Evolutionary conservation across 2,329 filamentous ascomycete species (phyloP), one percentile per base, ranked within the genome.

Genomic region (Talaromyces islandicus): DNA sequence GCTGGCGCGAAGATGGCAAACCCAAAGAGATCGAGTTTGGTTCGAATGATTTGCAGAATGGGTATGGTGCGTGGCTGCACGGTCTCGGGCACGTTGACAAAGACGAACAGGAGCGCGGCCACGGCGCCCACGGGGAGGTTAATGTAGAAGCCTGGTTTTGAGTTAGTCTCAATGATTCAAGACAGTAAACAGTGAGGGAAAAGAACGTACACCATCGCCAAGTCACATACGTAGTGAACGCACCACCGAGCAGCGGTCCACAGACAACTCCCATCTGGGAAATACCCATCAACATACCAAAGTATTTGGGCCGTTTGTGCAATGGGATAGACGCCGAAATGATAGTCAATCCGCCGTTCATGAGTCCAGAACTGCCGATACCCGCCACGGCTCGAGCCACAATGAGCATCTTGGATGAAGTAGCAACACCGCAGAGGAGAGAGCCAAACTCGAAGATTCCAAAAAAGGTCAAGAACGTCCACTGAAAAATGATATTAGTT

Each of bases 191-290:
- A n/a, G n/a, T n/a, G 50, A 19, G 27, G 7, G 14, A 24, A 35
- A 14, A 35, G 12, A 30, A 57, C 58, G 24, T 57, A 59, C 72
- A 81, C 78, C 78, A 80, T 7, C 80, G 67, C 79, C 80, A 81
- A 17, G 74, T 60, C 9, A 63, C 62, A 21, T 60, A 65, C 55
- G 75, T 73, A 6, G 77, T 78, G 61, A 79, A 78, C 3, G 74
- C 77, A 60, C 77, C 77, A 11, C 80, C 80, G 62, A 81, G 68
- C 0, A 67, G 68, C 11, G 54, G 56, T 4, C 60, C 56, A 11
- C 56, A 43, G 12, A 82, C 78, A n/a, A 46, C 35, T 3, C 60
- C 60, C 56, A 59, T 62, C 46, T 56, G 52, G 9, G 60, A 53
- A 2, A 59, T 24, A 25, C 52, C 60, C 52, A 62, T 58, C 56